These are phyloP conservation scores for Lanmaoa pseudosensibilis DNA, from an alignment of 768 basidiomycete species.

Conservation along the genomic window DNA sequence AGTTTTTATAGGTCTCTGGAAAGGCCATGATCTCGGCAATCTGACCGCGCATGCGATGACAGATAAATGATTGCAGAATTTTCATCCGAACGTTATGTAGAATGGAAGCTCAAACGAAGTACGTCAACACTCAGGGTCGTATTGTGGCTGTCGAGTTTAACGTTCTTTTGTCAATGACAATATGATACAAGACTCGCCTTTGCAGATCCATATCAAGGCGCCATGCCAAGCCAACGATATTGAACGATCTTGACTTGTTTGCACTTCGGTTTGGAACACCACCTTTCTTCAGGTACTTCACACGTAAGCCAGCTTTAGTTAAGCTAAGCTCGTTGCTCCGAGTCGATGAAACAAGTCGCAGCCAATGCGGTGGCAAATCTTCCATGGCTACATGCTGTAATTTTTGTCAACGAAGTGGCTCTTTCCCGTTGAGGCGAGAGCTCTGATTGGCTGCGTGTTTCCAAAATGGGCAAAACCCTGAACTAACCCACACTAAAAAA, in stretches of 20 bases:
- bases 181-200: not conserved
- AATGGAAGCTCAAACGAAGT: not conserved
- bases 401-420: too few relatives aligned
- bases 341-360: too few relatives aligned
- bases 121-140: not conserved
- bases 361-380: too few relatives aligned
- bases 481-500: too few relatives aligned
- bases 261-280: not conserved
- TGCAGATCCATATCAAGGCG: not conserved
- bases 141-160: not conserved
- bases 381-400: too few relatives aligned
- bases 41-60: too few relatives aligned
- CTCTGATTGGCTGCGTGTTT: too few relatives aligned
- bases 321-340: too few relatives aligned
- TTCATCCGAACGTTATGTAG: not conserved
- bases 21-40: not conserved
- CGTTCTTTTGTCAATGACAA: not conserved
- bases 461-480: too few relatives aligned
- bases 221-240: not conserved
- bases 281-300: not conserved
- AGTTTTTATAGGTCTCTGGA: conserved; percentile 3
- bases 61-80: not conserved
- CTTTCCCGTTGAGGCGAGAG: too few relatives aligned
- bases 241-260: not conserved
- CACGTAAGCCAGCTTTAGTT: not conserved